These are phyloP conservation scores for Diophrys appendiculata DNA, from an alignment of 73 alveolate species.

Conservation along the genomic window DNA sequence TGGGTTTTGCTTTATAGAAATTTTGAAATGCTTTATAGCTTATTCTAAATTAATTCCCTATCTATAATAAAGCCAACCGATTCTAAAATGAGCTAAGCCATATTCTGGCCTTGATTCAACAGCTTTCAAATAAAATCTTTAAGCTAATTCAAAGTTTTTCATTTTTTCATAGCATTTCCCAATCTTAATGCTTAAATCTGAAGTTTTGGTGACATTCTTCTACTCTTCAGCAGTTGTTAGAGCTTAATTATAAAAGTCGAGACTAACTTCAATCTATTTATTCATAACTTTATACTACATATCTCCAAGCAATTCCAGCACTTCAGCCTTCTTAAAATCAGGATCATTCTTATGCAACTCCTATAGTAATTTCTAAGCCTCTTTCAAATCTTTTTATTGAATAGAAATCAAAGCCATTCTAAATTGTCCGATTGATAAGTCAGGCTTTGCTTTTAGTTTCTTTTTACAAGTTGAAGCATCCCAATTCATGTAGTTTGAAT, in stretches of 20 bases:
- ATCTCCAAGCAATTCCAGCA: constrained; percentile 52
- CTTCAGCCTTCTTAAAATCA: constrained; percentile 34
- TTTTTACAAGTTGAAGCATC: neutral
- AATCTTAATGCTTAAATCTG: constrained; percentile 34
- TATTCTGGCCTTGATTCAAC: constrained; percentile 51
- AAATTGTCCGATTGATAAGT: neutral
- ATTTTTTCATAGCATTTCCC: constrained; percentile 81
- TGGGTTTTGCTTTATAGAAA: neutral
- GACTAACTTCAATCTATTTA: constrained; percentile 42
- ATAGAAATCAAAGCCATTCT: constrained; percentile 36
- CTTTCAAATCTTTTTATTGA: constrained; percentile 15
- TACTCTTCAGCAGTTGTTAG: constrained; percentile 18
- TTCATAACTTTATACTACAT: constrained; percentile 17
- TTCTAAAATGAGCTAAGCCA: constrained; percentile 47
- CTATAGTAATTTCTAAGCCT: constrained; percentile 22
- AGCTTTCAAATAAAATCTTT: constrained; percentile 25
- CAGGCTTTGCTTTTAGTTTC: neutral
- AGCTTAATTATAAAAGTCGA: constrained; percentile 47
- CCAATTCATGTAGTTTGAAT: neutral
- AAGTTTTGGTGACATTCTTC: constrained; percentile 13
- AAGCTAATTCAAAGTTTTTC: constrained; percentile 55
- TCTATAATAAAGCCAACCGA: constrained; percentile 14
- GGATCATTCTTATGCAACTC: constrained; percentile 19
- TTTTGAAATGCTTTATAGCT: constrained; percentile 2
- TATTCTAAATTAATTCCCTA: neutral